These are phyloP conservation scores for Parastagonospora avenae DNA, from an alignment of 2,329 filamentous ascomycete genomes.

Conservation along the genomic window DNA sequence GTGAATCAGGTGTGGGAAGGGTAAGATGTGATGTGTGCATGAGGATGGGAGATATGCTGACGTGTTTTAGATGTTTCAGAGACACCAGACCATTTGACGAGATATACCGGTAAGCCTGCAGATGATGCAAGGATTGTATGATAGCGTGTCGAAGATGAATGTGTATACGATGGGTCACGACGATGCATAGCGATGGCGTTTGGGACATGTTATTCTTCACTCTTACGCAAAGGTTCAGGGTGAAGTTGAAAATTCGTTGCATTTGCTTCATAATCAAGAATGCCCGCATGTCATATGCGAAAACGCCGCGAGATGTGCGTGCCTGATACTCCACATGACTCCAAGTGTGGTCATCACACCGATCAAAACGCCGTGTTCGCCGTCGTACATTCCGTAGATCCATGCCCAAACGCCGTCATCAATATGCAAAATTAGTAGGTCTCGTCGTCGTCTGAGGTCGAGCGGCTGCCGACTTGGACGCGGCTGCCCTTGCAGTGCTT, in stretches of 20 bases:
- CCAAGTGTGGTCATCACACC: slow-evolving; percentile 2
- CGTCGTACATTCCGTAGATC: slow-evolving; percentile 21
- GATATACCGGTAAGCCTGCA: slow-evolving; percentile 71
- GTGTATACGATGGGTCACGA: background rate
- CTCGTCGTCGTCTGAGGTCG: slow-evolving; percentile 31
- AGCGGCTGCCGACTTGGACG: slow-evolving; percentile 14
- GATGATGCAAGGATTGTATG: background rate
- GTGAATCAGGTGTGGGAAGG: slow-evolving; percentile 99
- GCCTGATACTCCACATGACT: slow-evolving; percentile 6
- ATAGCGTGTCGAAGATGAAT: slow-evolving; percentile 1
- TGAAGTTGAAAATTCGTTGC: slow-evolving; percentile 7
- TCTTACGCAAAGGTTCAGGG: slow-evolving; percentile 4
- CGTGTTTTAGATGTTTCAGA: slow-evolving; percentile 66
- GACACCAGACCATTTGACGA: slow-evolving; percentile 97
- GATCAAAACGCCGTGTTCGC: slow-evolving; percentile 11
- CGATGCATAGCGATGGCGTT: slow-evolving; percentile 25
- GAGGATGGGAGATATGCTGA: too few relatives aligned
- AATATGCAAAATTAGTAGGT: slow-evolving; percentile 14
- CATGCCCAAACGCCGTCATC: slow-evolving; percentile 1
- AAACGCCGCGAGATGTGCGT: slow-evolving; percentile 5
- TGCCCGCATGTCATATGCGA: slow-evolving; percentile 8
- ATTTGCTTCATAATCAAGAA: slow-evolving; percentile 20
- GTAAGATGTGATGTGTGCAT: background rate
- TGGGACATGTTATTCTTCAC: slow-evolving; percentile 18
- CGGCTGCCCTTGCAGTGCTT: slow-evolving; percentile 75